Evolutionary conservation across 1,284 basidiomycete species (phyloP).

Genomic region (Amylostereum chailletii): DNA sequence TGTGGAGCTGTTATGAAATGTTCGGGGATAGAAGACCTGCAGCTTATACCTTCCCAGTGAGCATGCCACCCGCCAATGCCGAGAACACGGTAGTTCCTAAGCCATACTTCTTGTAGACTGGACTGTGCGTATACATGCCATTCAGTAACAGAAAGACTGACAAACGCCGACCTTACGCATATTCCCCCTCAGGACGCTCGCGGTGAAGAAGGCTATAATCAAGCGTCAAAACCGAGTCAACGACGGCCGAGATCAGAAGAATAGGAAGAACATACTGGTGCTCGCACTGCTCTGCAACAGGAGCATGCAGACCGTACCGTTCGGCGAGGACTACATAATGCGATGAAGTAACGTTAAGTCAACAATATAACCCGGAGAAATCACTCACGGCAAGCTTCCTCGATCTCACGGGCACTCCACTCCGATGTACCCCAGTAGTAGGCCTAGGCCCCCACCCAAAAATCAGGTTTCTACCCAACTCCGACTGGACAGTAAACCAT

Average conservation of each 20-base stretch:
- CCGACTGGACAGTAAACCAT: no score
- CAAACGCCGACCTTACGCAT: no score
- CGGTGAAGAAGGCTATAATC: conserved; percentile 38
- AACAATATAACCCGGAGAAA: not conserved
- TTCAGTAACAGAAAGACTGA: no score
- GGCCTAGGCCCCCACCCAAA: no score
- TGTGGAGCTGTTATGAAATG: conserved; percentile 10
- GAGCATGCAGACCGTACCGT: conserved; percentile 48
- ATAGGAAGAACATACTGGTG: conserved; percentile 23
- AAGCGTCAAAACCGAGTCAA: no score
- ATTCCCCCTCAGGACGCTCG: conserved; percentile 52
- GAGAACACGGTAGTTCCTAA: conserved; percentile 47
- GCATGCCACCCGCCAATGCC: conserved; percentile 46
- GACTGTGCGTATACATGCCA: no score
- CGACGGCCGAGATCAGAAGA: no score
- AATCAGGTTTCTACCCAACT: no score
- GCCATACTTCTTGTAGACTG: conserved; percentile 30
- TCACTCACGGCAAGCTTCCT: conserved; percentile 38
- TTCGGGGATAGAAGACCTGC: not conserved
- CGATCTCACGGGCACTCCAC: conserved; percentile 48
- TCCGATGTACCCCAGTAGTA: conserved; percentile 50
- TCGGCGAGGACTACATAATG: conserved; percentile 44
- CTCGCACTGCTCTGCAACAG: conserved; percentile 54
- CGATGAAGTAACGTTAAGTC: not conserved
- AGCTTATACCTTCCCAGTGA: conserved; percentile 38